Conservation (phyloP, 768 basidiomycete genomes). For the Suillus americanus region DNA sequence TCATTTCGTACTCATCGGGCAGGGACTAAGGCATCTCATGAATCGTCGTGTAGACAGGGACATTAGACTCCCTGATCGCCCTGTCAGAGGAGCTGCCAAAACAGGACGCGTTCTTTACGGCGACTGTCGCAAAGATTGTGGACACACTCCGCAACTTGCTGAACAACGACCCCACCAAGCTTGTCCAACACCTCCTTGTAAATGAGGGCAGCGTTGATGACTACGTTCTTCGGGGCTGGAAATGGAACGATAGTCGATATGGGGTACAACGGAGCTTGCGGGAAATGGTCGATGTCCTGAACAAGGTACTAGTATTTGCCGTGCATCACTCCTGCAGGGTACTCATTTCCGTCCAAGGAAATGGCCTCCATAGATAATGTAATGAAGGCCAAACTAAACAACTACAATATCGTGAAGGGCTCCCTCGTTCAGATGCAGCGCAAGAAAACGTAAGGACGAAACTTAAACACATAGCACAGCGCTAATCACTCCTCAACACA, state of each 20-base stretch:
- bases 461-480: neutral
- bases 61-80: conserved; percentile 82
- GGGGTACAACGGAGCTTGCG: conserved; percentile 76
- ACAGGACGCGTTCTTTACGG: conserved; percentile 84
- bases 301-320: conserved; percentile 56
- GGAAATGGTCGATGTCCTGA: conserved; percentile 83
- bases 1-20: conserved; percentile 11
- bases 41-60: conserved; percentile 70
- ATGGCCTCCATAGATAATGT: conserved; percentile 92
- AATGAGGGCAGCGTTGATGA: conserved; percentile 79
- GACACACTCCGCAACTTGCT: conserved; percentile 90
- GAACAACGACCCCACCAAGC: conserved; percentile 80
- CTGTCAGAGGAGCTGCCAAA: conserved; percentile 94
- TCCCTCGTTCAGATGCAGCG: conserved; percentile 89
- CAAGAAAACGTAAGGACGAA: conserved; percentile 75
- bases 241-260: conserved; percentile 93
- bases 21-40: conserved; percentile 10
- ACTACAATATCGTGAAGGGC: conserved; percentile 94
- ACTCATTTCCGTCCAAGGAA: conserved; percentile 56
- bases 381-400: conserved; percentile 88
- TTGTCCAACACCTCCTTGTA: conserved; percentile 73
- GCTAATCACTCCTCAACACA: conserved; percentile 28
- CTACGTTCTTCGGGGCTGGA: conserved; percentile 81
- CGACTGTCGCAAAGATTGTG: conserved; percentile 86
- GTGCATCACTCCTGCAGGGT: conserved; percentile 1